Percentiles rank a stretch among this genome's conserved stretches.
These are phyloP conservation scores for Torulaspora microellipsoides DNA, from an alignment of 805 yeast genomes.

Conservation along the genomic window DNA sequence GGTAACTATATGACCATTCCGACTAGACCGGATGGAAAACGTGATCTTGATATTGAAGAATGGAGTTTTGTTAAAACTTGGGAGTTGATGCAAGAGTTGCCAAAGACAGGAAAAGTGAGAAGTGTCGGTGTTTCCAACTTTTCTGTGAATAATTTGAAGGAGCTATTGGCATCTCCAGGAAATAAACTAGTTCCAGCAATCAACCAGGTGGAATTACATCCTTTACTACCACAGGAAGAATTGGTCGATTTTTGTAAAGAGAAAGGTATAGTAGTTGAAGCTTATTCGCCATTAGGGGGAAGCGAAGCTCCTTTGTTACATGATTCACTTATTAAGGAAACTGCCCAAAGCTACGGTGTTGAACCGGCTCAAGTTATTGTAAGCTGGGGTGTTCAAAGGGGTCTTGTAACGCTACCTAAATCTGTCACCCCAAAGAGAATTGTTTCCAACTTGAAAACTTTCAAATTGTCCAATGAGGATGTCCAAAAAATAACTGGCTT, in stretches of 20 bases:
- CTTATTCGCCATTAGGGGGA: constrained; percentile 76
- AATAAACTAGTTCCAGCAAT: constrained; percentile 58
- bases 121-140: constrained; percentile 79
- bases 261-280: constrained; percentile 57
- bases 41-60: constrained; percentile 35
- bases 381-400: constrained; percentile 58
- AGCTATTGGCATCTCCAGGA: constrained; percentile 45
- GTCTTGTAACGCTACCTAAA: constrained; percentile 50
- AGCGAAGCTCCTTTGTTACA: constrained; percentile 48
- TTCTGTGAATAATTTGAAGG: constrained; percentile 48
- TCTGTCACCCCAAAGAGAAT: constrained; percentile 44
- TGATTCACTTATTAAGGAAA: constrained; percentile 39
- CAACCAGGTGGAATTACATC: constrained; percentile 76
- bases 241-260: constrained; percentile 48
- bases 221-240: constrained; percentile 61
- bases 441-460: constrained; percentile 32
- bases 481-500: constrained; percentile 29
- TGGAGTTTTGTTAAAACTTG: constrained; percentile 54
- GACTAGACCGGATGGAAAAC: constrained; percentile 34
- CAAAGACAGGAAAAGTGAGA: constrained; percentile 46
- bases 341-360: constrained; percentile 41
- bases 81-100: constrained; percentile 57
- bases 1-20: constrained; percentile 36
- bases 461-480: constrained; percentile 37
- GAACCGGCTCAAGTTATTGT: constrained; percentile 49